Base-by-base conservation (phyloP, 148 eudicot species). In the Amaranthus palmeri region DNA sequence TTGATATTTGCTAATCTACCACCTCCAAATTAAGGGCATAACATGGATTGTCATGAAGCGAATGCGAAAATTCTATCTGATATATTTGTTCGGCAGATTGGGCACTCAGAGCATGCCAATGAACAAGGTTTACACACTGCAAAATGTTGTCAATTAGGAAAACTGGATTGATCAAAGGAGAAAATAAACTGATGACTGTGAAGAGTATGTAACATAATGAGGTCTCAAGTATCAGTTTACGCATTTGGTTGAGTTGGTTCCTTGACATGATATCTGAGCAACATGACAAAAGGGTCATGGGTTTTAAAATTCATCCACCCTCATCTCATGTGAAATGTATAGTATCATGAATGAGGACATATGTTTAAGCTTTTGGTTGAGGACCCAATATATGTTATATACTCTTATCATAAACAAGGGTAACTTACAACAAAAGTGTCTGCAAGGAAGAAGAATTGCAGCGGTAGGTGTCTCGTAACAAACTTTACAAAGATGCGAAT, bases 41-140 rank as follows among this genome's bases (percentile, higher is more conserved):
- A 43, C 76, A n/a, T 44, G 72, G 73, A 40, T 44, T 56, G 73
- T 84, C 85, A 88, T 72, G 85, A 77, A 68, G 89, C 85, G 77
- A 84, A 92, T 54, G 89, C 93, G 74, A 89, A 88, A 85, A 92
- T 83, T 75, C 93, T 85, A 84, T 92, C 96, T 67, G 79, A 70
- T 62, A 92, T 92, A 72, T 75, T 90, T 77, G 93, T 84, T 68
- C 96, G 85, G 80, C 97, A 88, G 41, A 92, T 90, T 57, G 96
- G 96, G 74, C 97, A 86, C 70, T 87, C 89, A 8, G 85, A 79
- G 80, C 96, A 89, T 70, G 91, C 96, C 76, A 89, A 85, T 6
- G 96, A 89, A 76, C 96, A 91, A 76, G 96, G 86, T 85, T 88
- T 84, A 85, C 97, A 88, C 78, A 88, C 97, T 91, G 93, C 93